Base-by-base conservation (phyloP, 768 basidiomycete genomes). In the Kwoniella pini region DNA sequence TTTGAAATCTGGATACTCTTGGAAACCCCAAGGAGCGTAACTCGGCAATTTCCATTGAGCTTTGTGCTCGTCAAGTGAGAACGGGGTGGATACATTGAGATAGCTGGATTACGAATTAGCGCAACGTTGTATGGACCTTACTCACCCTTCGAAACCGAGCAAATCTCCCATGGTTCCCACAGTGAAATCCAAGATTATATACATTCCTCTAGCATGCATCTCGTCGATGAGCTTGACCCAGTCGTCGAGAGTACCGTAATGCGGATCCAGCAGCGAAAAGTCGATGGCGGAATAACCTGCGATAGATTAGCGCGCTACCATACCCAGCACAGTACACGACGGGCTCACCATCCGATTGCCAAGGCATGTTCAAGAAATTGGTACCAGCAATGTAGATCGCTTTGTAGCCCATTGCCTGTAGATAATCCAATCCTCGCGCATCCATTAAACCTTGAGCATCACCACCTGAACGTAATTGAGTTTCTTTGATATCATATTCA, bases 281-380 rank as follows among this genome's bases (percentile, higher is more conserved):
- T 96, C 93, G 62, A 96, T 83, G 3, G 92, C 90, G 24, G 93
- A 96, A 77, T 95, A 96, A 79, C 91, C 91, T 90, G 57, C 43
- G 45, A 54, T 55, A 65, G 57, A 62, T 48, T n/a, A n/a, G n/a
- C 51, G 46, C 27, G 21, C 43, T 6, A 42, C 9, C 5, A 45
- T 21, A n/a, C 10, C 27, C 43, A 5, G n/a, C 27, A 22, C 6
- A 19, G 17, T 36, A 33, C 19, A 33, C 26, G 50, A 42, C 26
- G 33, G 4, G 84, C 91, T 74, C 54, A 93, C 92, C 91, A 84
- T 95, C 92, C 3, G 91, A 88, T 74, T 93, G 88, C 92, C 92
- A 95, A n/a, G 91, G 79, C 92, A 93, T 93, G 83, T 95, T 95
- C 63, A 96, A 63, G 79, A 91, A 96, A 53, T 87, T 86, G 1